Evolutionary conservation across 176 grass and related monocot species (phyloP).

Genomic region (Alloteropsis semialata): DNA sequence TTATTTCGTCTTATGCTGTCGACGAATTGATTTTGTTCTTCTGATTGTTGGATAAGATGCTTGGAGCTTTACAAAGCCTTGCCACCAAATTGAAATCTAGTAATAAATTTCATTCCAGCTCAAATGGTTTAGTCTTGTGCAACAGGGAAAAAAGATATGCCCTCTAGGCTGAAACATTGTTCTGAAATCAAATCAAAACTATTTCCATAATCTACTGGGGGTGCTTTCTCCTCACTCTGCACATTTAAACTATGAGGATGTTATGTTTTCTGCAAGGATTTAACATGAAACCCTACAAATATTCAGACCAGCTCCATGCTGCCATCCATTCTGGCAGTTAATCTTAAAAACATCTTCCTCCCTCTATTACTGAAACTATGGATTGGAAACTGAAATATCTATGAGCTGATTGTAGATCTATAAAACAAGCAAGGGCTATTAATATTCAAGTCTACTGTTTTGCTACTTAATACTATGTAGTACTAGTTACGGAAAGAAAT

Average conservation of each 20-base stretch:
- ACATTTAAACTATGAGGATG: background rate
- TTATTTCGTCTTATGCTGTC: background rate
- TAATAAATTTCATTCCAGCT: background rate
- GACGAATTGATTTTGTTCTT: background rate
- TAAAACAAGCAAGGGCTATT: background rate
- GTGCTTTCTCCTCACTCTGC: background rate
- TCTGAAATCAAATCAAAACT: background rate
- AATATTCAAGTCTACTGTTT: background rate
- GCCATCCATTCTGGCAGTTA: background rate
- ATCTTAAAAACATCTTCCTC: background rate
- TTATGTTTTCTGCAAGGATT: conserved; percentile 9
- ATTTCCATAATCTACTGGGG: background rate
- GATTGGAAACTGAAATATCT: background rate
- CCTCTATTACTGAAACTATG: background rate
- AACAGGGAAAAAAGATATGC: background rate
- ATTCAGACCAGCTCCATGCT: background rate
- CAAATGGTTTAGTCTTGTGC: background rate
- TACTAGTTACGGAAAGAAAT: background rate
- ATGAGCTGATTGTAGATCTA: background rate
- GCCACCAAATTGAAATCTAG: background rate
- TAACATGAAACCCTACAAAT: background rate
- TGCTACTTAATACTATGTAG: background rate
- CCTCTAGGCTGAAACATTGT: background rate
- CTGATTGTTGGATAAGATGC: background rate
- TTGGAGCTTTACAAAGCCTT: conserved; percentile 17